A percentile compares a stretch with the other conserved stretches of the same genome.
Conservation (phyloP, 176 grass and related monocot genomes). For the Stipa capillata region DNA sequence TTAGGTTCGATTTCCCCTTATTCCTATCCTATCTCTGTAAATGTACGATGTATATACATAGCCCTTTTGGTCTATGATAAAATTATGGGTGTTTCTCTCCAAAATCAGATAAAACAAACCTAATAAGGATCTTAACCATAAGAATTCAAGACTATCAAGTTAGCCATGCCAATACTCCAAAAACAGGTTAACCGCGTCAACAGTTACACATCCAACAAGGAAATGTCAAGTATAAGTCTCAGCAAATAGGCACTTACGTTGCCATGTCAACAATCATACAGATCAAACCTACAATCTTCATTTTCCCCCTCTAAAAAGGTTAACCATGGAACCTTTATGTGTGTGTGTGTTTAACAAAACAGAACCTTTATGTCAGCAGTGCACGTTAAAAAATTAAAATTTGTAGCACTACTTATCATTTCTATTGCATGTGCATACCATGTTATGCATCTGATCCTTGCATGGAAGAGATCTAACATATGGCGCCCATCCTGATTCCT, state of each 20-base stretch:
- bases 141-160: not conserved
- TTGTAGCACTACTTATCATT: not conserved
- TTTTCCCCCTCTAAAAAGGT: not conserved
- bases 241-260: not conserved
- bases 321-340: not conserved
- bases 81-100: not conserved
- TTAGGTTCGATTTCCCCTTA: not conserved
- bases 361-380: not conserved
- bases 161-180: not conserved
- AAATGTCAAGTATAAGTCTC: not conserved
- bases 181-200: not conserved
- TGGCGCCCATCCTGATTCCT: constrained; percentile 41
- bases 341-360: not conserved
- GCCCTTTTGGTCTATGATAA: not conserved
- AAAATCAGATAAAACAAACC: not conserved
- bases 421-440: constrained; percentile 22
- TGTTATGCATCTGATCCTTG: constrained; percentile 54
- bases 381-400: not conserved
- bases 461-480: constrained; percentile 37
- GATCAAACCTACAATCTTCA: not conserved
- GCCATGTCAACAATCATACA: not conserved
- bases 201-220: not conserved
- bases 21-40: not conserved
- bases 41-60: too few species aligned
- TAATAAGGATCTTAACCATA: not conserved